A percentile compares a stretch with the other conserved stretches of the same genome.
Conservation (phyloP, 176 grass and related monocot genomes). For the Avena eriantha region DNA sequence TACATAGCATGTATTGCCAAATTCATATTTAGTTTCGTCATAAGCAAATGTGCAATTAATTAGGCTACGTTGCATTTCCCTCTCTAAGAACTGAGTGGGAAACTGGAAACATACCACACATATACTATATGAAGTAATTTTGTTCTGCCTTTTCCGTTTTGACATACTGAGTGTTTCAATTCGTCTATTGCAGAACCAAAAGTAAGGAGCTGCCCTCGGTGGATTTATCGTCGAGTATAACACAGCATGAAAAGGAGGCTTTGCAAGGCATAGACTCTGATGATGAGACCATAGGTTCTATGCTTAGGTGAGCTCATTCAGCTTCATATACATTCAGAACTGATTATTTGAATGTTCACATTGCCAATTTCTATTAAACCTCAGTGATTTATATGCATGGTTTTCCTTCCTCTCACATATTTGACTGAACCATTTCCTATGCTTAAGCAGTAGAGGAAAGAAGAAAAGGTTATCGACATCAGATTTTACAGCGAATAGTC, state of each 20-base stretch:
- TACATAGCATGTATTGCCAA: neutral
- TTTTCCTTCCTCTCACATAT: neutral
- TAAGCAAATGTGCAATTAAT: conserved; percentile 16
- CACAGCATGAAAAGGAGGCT: conserved; percentile 56
- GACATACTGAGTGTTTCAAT: conserved; percentile 24
- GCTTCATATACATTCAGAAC: conserved; percentile 25
- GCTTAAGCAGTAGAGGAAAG: conserved; percentile 50
- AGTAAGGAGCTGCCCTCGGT: conserved; percentile 42
- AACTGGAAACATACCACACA: neutral
- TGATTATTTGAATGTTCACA: conserved; percentile 25
- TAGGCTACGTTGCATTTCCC: neutral
- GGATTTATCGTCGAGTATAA: conserved; percentile 30
- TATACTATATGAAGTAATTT: conserved; percentile 2
- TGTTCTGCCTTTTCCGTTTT: neutral
- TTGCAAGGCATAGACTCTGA: conserved; percentile 55
- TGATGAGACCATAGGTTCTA: conserved; percentile 56
- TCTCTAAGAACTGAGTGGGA: neutral
- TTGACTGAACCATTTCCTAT: conserved; percentile 22
- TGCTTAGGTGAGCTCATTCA: conserved; percentile 68
- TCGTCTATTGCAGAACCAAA: conserved; percentile 45
- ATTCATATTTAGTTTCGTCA: neutral
- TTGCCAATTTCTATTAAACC: neutral
- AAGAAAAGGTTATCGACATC: conserved; percentile 44
- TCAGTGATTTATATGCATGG: conserved; percentile 22
- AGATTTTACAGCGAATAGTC: conserved; percentile 29